Evolutionary conservation across 2,329 filamentous ascomycete genomes (phyloP), one percentile per base, ranked within the genome.

Genomic region (Fusarium anguioides): DNA sequence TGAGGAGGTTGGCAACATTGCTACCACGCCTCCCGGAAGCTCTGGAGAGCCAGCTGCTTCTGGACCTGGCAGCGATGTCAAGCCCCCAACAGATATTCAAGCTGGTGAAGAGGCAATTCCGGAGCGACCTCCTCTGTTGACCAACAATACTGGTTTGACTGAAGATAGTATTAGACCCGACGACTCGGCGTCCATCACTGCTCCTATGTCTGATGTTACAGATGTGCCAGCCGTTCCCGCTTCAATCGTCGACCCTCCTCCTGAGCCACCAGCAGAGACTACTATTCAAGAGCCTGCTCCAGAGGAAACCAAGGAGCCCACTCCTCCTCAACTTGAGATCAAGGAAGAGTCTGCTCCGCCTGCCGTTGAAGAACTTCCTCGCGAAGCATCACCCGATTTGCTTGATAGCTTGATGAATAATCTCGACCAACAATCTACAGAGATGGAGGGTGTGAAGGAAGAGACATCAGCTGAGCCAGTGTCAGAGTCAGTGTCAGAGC

Each of bases 341-440:
- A 59, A 55, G 24, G 59, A 60, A 11, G 75, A 76, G 18, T 51
- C 50, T 18, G 75, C 74, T 29, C 73, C 56, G 31, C 75, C 75
- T 29, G 72, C 77, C 3, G 77, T 79, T 15, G 80, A 81, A 33
- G 57, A 60, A 18, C 15, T 45, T 20, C 18, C 29, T 37, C 50
- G 37, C 3, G 46, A 27, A 15, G 58, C 31, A 8, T 61, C 59
- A 24, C 76, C 80, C 9, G 81, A 84, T 68, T 54, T 84, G 33
- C 77, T 84, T 21, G 79, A 78, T n/a, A 80, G 77, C n/a, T 70
- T 83, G 2, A 79, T 84, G 67, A 77, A 80, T 3, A 82, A 81
- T 31, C 75, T 84, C 33, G 79, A 83, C 55, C 77, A 79, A 29
- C 80, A 82, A 57, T 73, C 67, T 10, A 55, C 35, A 31, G 59